phyloP scores from a whole-genome alignment of 106 monocot genomes.

The Acanthochlamys bracteata region DNA sequence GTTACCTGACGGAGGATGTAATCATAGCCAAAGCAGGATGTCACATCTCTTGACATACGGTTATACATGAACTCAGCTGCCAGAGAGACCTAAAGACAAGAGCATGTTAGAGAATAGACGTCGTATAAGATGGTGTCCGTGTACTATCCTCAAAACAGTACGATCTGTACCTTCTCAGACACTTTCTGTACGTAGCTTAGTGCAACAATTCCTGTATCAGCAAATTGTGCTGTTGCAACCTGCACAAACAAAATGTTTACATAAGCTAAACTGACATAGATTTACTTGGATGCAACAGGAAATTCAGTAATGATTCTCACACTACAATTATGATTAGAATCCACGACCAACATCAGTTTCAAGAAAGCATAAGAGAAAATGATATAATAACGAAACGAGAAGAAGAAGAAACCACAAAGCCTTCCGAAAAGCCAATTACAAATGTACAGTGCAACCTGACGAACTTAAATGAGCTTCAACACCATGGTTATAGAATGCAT shows the following conservation, averaged over 20 bases:
- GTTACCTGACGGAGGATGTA: constrained; percentile 92
- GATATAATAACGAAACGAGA: no score
- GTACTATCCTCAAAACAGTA: background rate
- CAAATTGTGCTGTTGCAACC: constrained; percentile 92
- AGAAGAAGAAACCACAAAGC: no score
- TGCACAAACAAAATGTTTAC: constrained; percentile 11
- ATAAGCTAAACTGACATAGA: background rate
- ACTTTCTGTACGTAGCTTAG: constrained; percentile 98
- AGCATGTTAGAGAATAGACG: background rate
- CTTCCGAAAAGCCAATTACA: no score
- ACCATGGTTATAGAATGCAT: no score
- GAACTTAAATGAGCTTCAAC: no score
- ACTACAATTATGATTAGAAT: no score
- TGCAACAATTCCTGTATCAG: constrained; percentile 88
- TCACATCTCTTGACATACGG: constrained; percentile 86
- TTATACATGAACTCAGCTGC: constrained; percentile 99
- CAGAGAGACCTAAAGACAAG: constrained; percentile 73
- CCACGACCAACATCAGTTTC: no score
- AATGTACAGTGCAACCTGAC: no score
- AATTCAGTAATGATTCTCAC: background rate
- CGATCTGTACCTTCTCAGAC: constrained; percentile 69
- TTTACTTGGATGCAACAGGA: background rate
- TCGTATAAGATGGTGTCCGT: background rate
- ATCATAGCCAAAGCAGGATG: constrained; percentile 96
- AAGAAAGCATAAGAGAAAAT: no score